Conservation (phyloP, 305 asterid genomes). For the Lippia alba region DNA sequence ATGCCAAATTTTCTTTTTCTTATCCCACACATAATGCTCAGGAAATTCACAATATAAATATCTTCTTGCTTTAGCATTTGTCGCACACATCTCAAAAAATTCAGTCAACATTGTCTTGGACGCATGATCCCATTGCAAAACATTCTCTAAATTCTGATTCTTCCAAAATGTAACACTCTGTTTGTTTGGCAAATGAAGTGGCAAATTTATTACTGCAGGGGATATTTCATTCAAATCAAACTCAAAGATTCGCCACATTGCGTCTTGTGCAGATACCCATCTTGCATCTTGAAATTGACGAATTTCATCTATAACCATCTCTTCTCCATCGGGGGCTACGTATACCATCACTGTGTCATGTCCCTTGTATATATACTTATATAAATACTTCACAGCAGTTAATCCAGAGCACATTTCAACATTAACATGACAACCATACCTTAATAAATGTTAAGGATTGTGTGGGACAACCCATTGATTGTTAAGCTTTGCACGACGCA, state of each 20-base stretch:
- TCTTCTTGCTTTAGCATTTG: not conserved
- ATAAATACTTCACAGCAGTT: not conserved
- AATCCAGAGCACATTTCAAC: not conserved
- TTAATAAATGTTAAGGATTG: not conserved
- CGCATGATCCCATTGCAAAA: not conserved
- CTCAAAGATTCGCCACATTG: not conserved
- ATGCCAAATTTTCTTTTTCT: not conserved
- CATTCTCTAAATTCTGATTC: not conserved
- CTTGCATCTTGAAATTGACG: not conserved
- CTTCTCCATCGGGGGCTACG: not conserved
- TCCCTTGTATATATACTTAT: not conserved
- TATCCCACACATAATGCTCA: not conserved
- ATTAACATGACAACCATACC: not conserved
- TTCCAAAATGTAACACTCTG: not conserved
- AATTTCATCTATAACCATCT: not conserved
- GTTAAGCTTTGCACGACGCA: not conserved
- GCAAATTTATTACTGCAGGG: not conserved
- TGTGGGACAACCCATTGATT: not conserved
- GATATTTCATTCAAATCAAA: not conserved
- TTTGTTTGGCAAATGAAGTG: not conserved
- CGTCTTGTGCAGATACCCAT: not conserved
- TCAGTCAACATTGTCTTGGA: not conserved
- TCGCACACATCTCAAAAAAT: not conserved
- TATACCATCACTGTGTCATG: not conserved
- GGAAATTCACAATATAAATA: not conserved